phyloP scores from a whole-genome alignment of 371 early-diverging fungal genomes.

The Syncephalastrum monosporum region DNA sequence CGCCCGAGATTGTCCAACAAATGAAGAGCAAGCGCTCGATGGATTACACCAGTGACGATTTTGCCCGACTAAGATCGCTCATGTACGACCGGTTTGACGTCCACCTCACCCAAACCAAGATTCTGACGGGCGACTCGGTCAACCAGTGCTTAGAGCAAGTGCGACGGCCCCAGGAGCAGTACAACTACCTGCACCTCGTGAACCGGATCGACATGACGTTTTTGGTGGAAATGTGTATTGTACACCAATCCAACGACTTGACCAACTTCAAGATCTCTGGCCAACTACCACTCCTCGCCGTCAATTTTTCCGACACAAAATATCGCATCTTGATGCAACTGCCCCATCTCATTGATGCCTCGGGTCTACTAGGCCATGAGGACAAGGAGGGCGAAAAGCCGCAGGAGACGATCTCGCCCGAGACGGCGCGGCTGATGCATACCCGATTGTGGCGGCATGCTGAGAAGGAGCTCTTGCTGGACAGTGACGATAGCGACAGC shows the following conservation, averaged over 20 bases:
- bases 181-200: constrained; percentile 73
- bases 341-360: constrained; percentile 56
- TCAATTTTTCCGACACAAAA: constrained; percentile 93
- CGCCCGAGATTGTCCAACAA: constrained; percentile 64
- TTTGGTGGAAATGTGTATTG: constrained; percentile 80
- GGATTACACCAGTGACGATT: constrained; percentile 63
- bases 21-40: constrained; percentile 67
- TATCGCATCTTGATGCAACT: constrained; percentile 90
- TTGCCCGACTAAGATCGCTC: constrained; percentile 69
- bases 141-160: constrained; percentile 74
- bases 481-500: constrained; percentile 29
- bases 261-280: constrained; percentile 81
- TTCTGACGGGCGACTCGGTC: constrained; percentile 78
- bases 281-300: constrained; percentile 80
- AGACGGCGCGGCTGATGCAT: constrained; percentile 25
- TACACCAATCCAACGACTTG: constrained; percentile 75
- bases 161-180: constrained; percentile 35
- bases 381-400: background rate
- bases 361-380: constrained; percentile 28
- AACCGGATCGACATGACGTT: constrained; percentile 88
- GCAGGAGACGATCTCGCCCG: background rate
- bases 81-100: constrained; percentile 93
- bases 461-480: constrained; percentile 23
- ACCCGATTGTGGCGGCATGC: constrained; percentile 32
- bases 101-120: constrained; percentile 80